Conservation (phyloP, 2,329 filamentous ascomycete species). For the Xylaria arbuscula region DNA sequence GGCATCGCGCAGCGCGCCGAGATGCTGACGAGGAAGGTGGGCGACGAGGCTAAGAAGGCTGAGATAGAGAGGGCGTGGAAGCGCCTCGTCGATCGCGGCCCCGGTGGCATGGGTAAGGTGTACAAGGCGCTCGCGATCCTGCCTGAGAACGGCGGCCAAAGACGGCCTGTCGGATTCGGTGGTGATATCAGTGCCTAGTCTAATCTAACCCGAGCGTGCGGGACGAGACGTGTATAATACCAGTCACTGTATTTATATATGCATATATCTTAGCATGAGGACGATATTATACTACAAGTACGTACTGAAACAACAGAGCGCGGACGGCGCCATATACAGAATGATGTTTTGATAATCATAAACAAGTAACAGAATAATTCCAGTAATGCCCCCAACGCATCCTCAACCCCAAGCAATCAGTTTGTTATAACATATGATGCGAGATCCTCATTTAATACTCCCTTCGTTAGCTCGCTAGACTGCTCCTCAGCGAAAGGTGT, state of each 20-base stretch:
- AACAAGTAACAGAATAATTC: slow-evolving; percentile 9
- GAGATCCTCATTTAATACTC: slow-evolving; percentile 27
- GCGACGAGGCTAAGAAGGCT: slow-evolving; percentile 58
- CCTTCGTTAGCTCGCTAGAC: slow-evolving; percentile 18
- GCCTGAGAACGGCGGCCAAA: slow-evolving; percentile 78
- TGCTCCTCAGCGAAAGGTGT: neutral
- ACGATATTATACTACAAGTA: neutral
- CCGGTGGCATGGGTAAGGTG: slow-evolving; percentile 89
- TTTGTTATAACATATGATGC: slow-evolving; percentile 8
- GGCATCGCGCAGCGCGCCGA: slow-evolving; percentile 83
- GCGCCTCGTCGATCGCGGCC: slow-evolving; percentile 83
- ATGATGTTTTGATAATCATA: neutral
- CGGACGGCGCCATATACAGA: neutral
- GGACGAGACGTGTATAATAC: neutral
- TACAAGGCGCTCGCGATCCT: slow-evolving; percentile 95
- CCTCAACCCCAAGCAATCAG: slow-evolving; percentile 8
- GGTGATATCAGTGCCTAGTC: slow-evolving; percentile 64
- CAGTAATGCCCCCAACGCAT: neutral
- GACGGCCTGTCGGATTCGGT: slow-evolving; percentile 91
- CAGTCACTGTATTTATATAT: slow-evolving; percentile 3
- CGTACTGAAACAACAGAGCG: neutral
- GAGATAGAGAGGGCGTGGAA: slow-evolving; percentile 80
- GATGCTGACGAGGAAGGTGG: slow-evolving; percentile 66
- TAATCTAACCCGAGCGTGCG: neutral
- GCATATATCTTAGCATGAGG: slow-evolving; percentile 3